Percentiles rank a stretch among this genome's conserved stretches.
phyloP scores from a whole-genome alignment of 2,329 filamentous ascomycete species.

The Fusarium euwallaceae region DNA sequence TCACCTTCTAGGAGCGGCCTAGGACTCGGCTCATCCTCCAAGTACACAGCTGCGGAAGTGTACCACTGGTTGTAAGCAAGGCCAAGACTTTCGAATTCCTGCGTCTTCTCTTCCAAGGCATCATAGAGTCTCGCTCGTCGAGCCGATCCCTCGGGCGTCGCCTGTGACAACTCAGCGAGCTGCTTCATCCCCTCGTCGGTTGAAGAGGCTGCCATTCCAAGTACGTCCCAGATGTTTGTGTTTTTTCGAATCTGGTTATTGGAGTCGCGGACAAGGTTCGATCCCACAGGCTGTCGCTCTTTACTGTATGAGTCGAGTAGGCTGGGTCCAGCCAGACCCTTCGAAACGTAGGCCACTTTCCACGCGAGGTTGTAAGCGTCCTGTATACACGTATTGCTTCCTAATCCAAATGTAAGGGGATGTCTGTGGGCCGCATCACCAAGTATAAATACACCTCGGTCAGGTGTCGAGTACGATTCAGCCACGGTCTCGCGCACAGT shows the following conservation, averaged over 20 bases:
- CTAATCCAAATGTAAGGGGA: neutral
- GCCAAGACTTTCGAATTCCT: neutral
- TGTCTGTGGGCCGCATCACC: neutral
- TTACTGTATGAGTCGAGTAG: neutral
- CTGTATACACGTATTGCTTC: neutral
- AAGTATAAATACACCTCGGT: neutral
- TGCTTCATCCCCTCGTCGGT: neutral
- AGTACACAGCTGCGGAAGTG: neutral
- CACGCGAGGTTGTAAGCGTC: neutral
- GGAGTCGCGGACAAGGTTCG: neutral
- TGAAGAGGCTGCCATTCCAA: neutral
- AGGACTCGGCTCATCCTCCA: neutral
- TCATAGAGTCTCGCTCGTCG: neutral
- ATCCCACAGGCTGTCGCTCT: neutral
- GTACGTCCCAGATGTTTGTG: neutral
- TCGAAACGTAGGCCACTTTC: neutral
- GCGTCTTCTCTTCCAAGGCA: neutral
- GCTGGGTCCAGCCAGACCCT: neutral
- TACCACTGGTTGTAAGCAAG: neutral
- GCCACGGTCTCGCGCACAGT: neutral
- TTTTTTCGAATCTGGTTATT: neutral
- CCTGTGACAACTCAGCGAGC: neutral
- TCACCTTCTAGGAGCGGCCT: neutral
- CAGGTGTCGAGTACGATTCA: neutral
- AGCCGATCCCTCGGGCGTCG: neutral